These are phyloP conservation scores for Linnemannia exigua DNA, from an alignment of 192 early-diverging fungal species.

Conservation along the genomic window DNA sequence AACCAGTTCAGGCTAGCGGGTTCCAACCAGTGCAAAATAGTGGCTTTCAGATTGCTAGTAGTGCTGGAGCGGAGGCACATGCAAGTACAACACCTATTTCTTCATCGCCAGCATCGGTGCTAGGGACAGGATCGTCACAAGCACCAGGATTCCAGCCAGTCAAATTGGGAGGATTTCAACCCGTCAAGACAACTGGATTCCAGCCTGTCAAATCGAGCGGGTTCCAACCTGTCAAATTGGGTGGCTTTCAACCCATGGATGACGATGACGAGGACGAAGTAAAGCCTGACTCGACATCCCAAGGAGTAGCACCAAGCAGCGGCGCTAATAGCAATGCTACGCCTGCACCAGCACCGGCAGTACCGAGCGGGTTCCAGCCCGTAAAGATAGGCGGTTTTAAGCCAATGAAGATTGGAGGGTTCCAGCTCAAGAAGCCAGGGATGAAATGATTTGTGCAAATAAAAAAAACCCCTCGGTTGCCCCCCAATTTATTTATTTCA, in stretches of 20 bases:
- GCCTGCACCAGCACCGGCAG: not conserved
- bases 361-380: constrained; percentile 42
- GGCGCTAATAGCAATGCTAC: not conserved
- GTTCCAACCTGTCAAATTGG: constrained; percentile 27
- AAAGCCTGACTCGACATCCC: not conserved
- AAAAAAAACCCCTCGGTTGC: no score
- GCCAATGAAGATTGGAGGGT: constrained; percentile 50
- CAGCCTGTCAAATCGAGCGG: constrained; percentile 16
- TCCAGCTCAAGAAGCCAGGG: constrained; percentile 50
- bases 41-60: not conserved
- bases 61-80: not conserved
- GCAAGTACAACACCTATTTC: not conserved
- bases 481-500: not conserved
- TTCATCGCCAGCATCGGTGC: not conserved
- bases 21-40: constrained; percentile 7
- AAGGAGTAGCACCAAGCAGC: not conserved
- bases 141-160: constrained; percentile 2
- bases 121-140: not conserved
- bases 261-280: constrained; percentile 6
- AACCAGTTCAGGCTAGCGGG: constrained; percentile 10
- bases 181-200: constrained; percentile 24
- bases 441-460: not conserved
- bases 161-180: constrained; percentile 28
- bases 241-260: constrained; percentile 29
- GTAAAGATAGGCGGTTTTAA: constrained; percentile 45